These are phyloP conservation scores for Crucibulum laeve DNA, from an alignment of 768 basidiomycete genomes.

Conservation along the genomic window DNA sequence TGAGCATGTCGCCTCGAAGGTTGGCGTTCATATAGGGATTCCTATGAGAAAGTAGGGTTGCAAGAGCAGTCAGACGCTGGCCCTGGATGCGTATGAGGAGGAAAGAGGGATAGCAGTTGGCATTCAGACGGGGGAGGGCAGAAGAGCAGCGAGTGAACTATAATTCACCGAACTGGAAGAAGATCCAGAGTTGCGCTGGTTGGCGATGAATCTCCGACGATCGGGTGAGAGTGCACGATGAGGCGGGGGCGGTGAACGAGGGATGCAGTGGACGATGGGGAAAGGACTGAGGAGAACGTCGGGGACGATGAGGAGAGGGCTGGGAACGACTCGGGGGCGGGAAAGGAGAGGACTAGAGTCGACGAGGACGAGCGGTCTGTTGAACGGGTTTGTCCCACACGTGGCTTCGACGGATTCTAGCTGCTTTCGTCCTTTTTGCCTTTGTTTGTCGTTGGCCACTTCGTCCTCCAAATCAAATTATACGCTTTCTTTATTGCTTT, in stretches of 20 bases:
- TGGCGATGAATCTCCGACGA: constrained; percentile 17
- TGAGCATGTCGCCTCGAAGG: constrained; percentile 45
- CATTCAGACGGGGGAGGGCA: constrained; percentile 11
- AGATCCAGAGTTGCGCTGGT: constrained; percentile 8
- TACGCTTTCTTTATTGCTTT: no score
- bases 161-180: constrained; percentile 13
- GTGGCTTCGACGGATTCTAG: constrained; percentile 32
- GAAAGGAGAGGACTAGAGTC: constrained; percentile 12
- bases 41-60: background rate
- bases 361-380: constrained; percentile 15
- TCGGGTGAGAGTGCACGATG: constrained; percentile 12
- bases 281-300: constrained; percentile 4
- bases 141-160: constrained; percentile 5
- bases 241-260: constrained; percentile 5
- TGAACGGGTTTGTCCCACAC: constrained; percentile 30
- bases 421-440: no score
- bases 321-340: constrained; percentile 11
- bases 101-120: constrained; percentile 4
- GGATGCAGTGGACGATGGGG: constrained; percentile 1
- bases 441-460: no score
- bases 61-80: constrained; percentile 1
- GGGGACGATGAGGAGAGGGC: constrained; percentile 13
- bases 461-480: no score
- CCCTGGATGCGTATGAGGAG: background rate
- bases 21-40: constrained; percentile 46